A percentile compares a stretch with the other conserved stretches of the same genome.
These are phyloP conservation scores for Phlebopus sp. DNA, from an alignment of 1,284 basidiomycete species.

Conservation along the genomic window DNA sequence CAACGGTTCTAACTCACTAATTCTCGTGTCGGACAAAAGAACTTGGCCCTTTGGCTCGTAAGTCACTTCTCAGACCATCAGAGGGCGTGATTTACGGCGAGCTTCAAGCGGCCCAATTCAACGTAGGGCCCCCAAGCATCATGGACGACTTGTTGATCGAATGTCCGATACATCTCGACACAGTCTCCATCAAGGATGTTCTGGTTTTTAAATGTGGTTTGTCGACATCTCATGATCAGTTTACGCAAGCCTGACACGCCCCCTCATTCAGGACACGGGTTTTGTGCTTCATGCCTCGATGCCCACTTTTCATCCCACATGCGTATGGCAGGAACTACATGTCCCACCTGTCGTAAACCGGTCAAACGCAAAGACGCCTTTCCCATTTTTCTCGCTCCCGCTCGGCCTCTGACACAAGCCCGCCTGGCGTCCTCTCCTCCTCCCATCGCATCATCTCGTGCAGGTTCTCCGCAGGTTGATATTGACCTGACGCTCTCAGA, in stretches of 20 bases:
- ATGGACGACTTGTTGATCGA: constrained; percentile 28
- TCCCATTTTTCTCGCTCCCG: constrained; percentile 24
- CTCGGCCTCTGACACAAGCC: constrained; percentile 8
- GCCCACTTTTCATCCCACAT: constrained; percentile 20
- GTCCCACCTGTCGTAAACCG: constrained; percentile 30
- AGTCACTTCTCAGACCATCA: neutral
- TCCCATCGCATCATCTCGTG: neutral
- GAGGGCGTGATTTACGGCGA: no score
- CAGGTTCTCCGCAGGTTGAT: neutral
- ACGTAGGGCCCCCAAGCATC: no score
- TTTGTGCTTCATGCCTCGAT: constrained; percentile 28
- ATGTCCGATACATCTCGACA: constrained; percentile 31
- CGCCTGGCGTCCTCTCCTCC: neutral
- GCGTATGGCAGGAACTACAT: constrained; percentile 9
- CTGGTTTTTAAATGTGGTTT: constrained; percentile 32
- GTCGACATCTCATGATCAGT: constrained; percentile 2
- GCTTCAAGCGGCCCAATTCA: no score
- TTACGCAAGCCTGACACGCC: constrained; percentile 13
- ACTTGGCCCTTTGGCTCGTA: neutral
- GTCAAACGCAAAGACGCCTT: constrained; percentile 27
- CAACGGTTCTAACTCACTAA: no score
- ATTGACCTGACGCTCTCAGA: constrained; percentile 3
- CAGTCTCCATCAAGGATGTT: constrained; percentile 27
- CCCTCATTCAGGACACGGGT: constrained; percentile 29
- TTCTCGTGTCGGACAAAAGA: neutral